These are phyloP conservation scores for Colletotrichum tropicale DNA, from an alignment of 2,329 filamentous ascomycete species.

Conservation along the genomic window DNA sequence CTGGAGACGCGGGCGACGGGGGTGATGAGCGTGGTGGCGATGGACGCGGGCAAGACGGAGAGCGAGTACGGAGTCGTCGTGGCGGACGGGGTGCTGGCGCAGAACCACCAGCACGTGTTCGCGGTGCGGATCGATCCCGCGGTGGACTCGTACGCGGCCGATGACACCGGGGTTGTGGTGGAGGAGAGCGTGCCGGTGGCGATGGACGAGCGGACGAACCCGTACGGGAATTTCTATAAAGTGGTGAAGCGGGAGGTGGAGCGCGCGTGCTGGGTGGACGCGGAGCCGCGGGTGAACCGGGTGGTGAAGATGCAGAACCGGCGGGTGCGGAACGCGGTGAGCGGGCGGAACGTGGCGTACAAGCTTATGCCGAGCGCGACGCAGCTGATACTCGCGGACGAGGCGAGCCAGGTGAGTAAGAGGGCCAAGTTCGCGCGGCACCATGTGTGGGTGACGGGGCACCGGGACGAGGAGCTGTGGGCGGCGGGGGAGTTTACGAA, in stretches of 20 bases:
- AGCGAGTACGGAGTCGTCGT: conserved; percentile 66
- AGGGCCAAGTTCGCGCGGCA: conserved; percentile 51
- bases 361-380: conserved; percentile 50
- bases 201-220: conserved; percentile 58
- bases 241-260: conserved; percentile 52
- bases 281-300: conserved; percentile 57
- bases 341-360: conserved; percentile 54
- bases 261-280: conserved; percentile 52
- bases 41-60: conserved; percentile 56
- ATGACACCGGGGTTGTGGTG: conserved; percentile 52
- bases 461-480: conserved; percentile 54
- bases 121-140: conserved; percentile 68
- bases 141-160: conserved; percentile 53
- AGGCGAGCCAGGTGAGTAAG: conserved; percentile 43
- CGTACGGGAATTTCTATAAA: conserved; percentile 65
- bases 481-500: conserved; percentile 57
- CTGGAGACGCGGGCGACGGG: conserved; percentile 71
- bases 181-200: conserved; percentile 40
- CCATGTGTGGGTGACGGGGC: conserved; percentile 53
- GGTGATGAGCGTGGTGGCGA: conserved; percentile 65
- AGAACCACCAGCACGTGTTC: conserved; percentile 76
- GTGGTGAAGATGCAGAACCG: conserved; percentile 54
- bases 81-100: conserved; percentile 66
- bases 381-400: conserved; percentile 51
- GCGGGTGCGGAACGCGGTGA: conserved; percentile 47